Conservation (phyloP, 495 filamentous ascomycete genomes). For the Letharia columbiana region DNA sequence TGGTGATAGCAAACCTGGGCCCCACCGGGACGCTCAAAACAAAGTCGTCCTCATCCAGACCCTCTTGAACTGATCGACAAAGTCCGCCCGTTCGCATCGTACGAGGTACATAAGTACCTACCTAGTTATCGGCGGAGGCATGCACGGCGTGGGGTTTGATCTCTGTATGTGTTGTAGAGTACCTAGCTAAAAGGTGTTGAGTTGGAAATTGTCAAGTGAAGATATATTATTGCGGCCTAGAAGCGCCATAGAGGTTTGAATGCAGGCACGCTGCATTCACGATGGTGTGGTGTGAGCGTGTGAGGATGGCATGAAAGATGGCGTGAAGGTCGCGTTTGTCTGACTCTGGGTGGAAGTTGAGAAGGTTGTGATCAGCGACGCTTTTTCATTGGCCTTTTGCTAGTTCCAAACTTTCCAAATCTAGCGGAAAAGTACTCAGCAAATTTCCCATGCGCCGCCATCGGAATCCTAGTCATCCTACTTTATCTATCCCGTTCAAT, state of each 20-base stretch:
- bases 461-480: not conserved
- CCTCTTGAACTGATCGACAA: not conserved
- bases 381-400: not conserved
- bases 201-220: not conserved
- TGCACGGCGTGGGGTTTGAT: no score
- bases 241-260: not conserved
- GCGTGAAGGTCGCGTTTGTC: not conserved
- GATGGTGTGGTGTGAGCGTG: not conserved
- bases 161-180: no score
- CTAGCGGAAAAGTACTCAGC: not conserved
- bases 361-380: no score
- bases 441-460: not conserved
- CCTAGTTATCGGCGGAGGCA: no score
- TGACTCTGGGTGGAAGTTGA: not conserved
- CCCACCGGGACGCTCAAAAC: no score
- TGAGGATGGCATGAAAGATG: not conserved
- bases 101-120: no score
- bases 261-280: not conserved
- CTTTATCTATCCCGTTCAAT: no score
- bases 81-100: no score
- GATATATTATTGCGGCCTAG: not conserved
- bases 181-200: no score
- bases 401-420: no score
- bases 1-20: no score
- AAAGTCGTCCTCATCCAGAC: not conserved